A percentile compares a stretch with the other conserved stretches of the same genome.
phyloP scores from a whole-genome alignment of 1,139 yeast species.

The Saccharomyces pastorianus region DNA sequence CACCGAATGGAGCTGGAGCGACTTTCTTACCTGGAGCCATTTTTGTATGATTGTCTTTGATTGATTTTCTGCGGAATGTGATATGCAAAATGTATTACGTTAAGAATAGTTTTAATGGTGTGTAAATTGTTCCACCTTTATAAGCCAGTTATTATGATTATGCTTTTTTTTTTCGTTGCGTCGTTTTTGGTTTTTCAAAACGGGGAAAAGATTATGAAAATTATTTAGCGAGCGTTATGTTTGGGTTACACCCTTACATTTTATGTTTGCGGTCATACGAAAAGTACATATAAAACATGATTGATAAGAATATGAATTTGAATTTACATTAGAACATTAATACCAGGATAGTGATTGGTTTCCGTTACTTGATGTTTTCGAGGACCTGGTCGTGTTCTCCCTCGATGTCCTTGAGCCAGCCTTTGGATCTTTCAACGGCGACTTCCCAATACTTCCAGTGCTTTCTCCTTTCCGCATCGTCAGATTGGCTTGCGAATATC shows the following conservation, averaged over 20 bases:
- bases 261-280: neutral
- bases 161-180: neutral
- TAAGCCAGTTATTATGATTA: neutral
- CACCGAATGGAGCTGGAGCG: constrained; percentile 82
- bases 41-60: constrained; percentile 6
- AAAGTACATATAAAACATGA: neutral
- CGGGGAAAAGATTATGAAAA: too few relatives aligned
- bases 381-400: constrained; percentile 9
- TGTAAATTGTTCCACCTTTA: neutral
- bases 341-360: neutral
- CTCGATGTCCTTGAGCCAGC: constrained; percentile 47
- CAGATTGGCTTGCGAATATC: constrained; percentile 49
- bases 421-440: constrained; percentile 68
- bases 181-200: neutral
- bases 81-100: too few relatives aligned
- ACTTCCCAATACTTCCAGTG: constrained; percentile 74
- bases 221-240: constrained; percentile 14
- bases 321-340: neutral
- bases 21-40: constrained; percentile 75
- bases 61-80: too few relatives aligned
- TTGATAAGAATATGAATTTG: neutral
- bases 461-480: constrained; percentile 52
- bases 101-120: too few relatives aligned
- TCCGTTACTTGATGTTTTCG: constrained; percentile 1
- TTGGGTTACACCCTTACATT: neutral